A percentile compares a stretch with the other conserved stretches of the same genome.
phyloP scores from a whole-genome alignment of 2,329 filamentous ascomycete species.

The Madurella fahalii region DNA sequence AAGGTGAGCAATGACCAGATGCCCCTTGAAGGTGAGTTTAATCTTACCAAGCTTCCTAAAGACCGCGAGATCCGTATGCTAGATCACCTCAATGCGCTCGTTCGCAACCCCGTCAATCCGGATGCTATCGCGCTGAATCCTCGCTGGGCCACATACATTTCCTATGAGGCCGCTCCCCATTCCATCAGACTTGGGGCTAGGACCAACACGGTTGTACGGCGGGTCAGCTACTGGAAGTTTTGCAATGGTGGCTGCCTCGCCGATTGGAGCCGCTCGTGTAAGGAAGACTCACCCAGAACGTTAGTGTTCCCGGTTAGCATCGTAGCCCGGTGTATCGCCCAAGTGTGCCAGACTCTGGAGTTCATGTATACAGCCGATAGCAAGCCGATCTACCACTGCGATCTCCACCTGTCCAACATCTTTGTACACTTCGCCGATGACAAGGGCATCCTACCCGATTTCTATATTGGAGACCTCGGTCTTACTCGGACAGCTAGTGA shows the following conservation, averaged over 20 bases:
- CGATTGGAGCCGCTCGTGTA: not conserved
- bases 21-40: not conserved
- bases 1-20: conserved; percentile 7
- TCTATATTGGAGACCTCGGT: conserved; percentile 15
- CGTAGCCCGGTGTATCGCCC: conserved; percentile 6
- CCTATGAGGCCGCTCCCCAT: not conserved
- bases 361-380: conserved; percentile 15
- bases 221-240: conserved; percentile 14
- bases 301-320: not conserved
- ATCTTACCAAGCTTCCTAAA: not conserved
- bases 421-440: conserved; percentile 7
- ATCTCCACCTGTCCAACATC: conserved; percentile 13
- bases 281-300: not conserved
- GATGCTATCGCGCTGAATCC: not conserved
- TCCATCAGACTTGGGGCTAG: not conserved
- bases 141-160: conserved; percentile 4
- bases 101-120: not conserved
- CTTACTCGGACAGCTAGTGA: conserved; percentile 7
- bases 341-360: conserved; percentile 16
- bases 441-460: not conserved
- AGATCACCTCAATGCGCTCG: not conserved
- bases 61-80: conserved; percentile 6
- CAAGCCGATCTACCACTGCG: conserved; percentile 12
- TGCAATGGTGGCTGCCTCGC: conserved; percentile 10
- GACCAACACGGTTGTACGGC: not conserved